Base-by-base conservation (phyloP, 768 basidiomycete genomes). In the Tulasnella sp. region DNA sequence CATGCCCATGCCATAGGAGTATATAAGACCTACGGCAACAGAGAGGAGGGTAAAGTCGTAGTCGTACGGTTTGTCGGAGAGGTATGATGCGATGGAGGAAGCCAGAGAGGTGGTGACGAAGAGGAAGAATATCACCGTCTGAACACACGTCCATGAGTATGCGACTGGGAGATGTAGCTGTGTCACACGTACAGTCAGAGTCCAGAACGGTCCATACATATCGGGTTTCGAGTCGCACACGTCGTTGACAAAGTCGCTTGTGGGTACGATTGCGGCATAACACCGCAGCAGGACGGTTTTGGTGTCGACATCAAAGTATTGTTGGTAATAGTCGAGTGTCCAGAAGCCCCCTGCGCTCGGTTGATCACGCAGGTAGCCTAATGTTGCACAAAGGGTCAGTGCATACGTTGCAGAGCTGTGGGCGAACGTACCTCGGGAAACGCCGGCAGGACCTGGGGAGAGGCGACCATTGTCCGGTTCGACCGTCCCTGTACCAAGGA, bases 131-230 rank as follows among this genome's bases (percentile, higher is more conserved):
- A 96, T 84, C 61, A 99, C 80, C 0, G 94, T 98, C 54, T 57
- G 41, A 25, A 31, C 9, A 11, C 12, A 2, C 1, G 40, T 9
- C 32, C 17, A 12, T 48, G 12, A 35, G 37, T 17, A 14, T 9
- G 8, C 23, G 36, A 27, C 7, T 31, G n/a, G 6, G 8, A 35
- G 11, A 17, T 37, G 14, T 9, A 2, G 27, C 2, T 31, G 35
- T 6, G n/a, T 12, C 31, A 19, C 23, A 29, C 54, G 27, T 17
- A 57, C 54, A 1, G 92, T 94, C 35, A 96, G 77, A 0, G 93
- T 90, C 94, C 94, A 99, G 73, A 99, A 97, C 1, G 94, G 92
- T 0, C 93, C 93, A 67, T 87, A 85, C 37, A 88, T 77, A 67
- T 88, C 86, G 14, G 75, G 67, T 39, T 75, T 40, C 84, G 84